Conservation (phyloP, 2,329 filamentous ascomycete species). For the Bipolaris zeicola region DNA sequence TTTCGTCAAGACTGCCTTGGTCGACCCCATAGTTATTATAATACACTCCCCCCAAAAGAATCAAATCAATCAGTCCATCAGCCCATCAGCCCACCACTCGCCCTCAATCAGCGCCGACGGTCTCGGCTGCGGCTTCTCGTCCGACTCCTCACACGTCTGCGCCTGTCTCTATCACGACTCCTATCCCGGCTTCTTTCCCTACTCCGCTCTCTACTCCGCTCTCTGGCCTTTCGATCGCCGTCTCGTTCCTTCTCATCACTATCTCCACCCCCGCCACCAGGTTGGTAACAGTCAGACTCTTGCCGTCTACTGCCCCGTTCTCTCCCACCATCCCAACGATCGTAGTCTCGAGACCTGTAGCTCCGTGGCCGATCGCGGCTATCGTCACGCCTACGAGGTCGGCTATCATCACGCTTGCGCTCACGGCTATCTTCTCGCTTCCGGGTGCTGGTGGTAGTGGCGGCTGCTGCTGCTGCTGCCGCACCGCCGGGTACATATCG, state of each 20-base stretch:
- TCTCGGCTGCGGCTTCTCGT: conserved; percentile 25
- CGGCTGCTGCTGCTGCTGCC: conserved; percentile 13
- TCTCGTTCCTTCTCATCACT: conserved; percentile 25
- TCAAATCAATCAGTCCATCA: neutral
- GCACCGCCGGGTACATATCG: conserved; percentile 44
- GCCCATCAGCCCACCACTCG: neutral
- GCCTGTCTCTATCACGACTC: conserved; percentile 21
- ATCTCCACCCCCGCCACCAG: conserved; percentile 21
- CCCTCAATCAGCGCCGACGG: conserved; percentile 16
- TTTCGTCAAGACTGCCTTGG: neutral
- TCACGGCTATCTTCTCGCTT: conserved; percentile 25
- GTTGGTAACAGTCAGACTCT: conserved; percentile 43
- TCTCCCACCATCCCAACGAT: conserved; percentile 40
- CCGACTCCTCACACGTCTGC: conserved; percentile 13
- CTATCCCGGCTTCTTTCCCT: conserved; percentile 8
- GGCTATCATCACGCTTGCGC: conserved; percentile 30
- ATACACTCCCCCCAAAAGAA: conserved; percentile 6
- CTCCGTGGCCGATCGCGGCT: conserved; percentile 45
- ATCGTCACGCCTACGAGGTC: conserved; percentile 48
- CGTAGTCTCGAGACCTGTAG: conserved; percentile 52
- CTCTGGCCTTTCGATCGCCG: conserved; percentile 35
- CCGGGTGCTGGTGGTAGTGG: conserved; percentile 26
- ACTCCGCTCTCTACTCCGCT: conserved; percentile 23
- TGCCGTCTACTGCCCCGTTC: conserved; percentile 30
- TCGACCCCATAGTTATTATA: neutral